Conservation (phyloP, 2,329 filamentous ascomycete species). For the Aspergillus thermomutatus region DNA sequence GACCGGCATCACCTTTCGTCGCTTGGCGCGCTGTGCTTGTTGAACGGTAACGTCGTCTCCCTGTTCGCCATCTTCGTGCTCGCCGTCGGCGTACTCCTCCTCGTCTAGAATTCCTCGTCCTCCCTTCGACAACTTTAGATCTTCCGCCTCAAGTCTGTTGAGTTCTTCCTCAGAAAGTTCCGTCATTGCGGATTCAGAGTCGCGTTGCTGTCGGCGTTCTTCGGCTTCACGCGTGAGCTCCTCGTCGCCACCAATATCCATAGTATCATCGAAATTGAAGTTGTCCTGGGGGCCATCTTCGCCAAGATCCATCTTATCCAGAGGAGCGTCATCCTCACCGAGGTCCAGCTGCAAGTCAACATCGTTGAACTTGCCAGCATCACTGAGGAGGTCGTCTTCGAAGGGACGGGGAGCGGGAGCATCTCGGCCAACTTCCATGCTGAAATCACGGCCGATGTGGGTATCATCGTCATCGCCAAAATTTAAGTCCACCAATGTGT, state of each 20-base stretch:
- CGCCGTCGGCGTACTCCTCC: conserved; percentile 44
- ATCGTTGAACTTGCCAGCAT: conserved; percentile 64
- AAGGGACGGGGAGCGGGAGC: conserved; percentile 65
- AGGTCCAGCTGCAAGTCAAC: conserved; percentile 50
- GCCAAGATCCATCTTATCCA: conserved; percentile 36
- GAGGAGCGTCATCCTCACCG: conserved; percentile 45
- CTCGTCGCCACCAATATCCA: conserved; percentile 47
- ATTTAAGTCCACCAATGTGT: conserved; percentile 71
- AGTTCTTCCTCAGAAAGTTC: conserved; percentile 65
- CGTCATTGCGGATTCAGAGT: conserved; percentile 67
- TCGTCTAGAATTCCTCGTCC: conserved; percentile 32
- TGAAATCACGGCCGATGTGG: conserved; percentile 63
- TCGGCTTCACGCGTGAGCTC: conserved; percentile 53
- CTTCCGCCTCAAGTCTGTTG: conserved; percentile 38
- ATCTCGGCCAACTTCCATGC: conserved; percentile 87
- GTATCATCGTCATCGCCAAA: conserved; percentile 59
- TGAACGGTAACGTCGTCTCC: conserved; percentile 52
- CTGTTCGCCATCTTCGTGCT: conserved; percentile 47
- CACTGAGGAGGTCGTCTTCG: conserved; percentile 51
- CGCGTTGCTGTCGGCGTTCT: conserved; percentile 52
- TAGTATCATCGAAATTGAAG: conserved; percentile 59
- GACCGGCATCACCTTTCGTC: conserved; percentile 61
- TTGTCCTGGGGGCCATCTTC: conserved; percentile 47
- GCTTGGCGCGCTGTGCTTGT: conserved; percentile 71
- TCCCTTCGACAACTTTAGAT: conserved; percentile 26